Evolutionary conservation across 257 asterid genomes (phyloP), one percentile per base, ranked within the genome.

Genomic region (Leonotis leonurus): DNA sequence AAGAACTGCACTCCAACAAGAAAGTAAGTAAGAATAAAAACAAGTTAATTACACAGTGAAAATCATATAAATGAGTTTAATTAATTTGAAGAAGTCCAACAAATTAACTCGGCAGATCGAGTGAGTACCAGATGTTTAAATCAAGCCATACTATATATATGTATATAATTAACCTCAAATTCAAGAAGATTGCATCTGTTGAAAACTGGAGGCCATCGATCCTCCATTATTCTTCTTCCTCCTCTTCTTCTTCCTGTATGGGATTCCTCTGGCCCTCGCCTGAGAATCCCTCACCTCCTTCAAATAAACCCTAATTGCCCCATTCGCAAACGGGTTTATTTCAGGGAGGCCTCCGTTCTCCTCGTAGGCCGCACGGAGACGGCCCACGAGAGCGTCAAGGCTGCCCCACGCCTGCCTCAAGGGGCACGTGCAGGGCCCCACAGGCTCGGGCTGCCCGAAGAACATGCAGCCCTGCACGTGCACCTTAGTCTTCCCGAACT

Each of bases 371-470:
- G 95, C 97, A 22, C 97, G 56, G 6, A 90, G 97, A 1, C 97
- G 73, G 1, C 94, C 96, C 24, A 87, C 78, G 54, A 85, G 89
- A 0, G 96, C 96, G 6, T 88, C 96, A 4, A 88, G 79, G 80
- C 96, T 88, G 25, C 96, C 96, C 96, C 96, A 88, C 8, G 97
- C 97, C 77, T 90, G 97, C 36, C 80, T 75, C 0, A 80, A 68
- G 0, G 96, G 97, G 40, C 97, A 87, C 7, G 75, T 55, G 65
- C 97, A 90, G 3, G 95, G 90, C 0, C 90, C 95, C 10, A 83
- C 73, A 0, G 95, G 95, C 36, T 87, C 95, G 7, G 85, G 78
- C 68, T 90, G 89, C 35, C 96, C 97, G 69, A 83, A 90, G 36
- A 75, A 87, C 7, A 43, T 62, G 39, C 96, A 90, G 1, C 93